Conservation (phyloP, 805 yeast species). For the Candida pini region DNA sequence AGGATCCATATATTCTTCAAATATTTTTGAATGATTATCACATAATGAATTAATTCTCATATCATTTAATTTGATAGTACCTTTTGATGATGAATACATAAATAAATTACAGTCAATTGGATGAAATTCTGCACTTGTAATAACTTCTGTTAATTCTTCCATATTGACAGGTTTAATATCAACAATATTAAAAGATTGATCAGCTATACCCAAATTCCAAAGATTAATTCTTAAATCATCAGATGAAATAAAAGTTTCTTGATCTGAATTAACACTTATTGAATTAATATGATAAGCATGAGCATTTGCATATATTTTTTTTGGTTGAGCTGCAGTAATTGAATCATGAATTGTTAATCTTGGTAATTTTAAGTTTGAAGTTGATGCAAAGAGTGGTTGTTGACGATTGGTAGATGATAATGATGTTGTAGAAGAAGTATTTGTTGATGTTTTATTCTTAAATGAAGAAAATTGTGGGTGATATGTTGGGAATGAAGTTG, state of each 20-base stretch:
- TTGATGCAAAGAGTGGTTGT: conserved; percentile 17
- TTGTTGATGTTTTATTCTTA: neutral
- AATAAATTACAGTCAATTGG: conserved; percentile 88
- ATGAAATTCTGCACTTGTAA: conserved; percentile 94
- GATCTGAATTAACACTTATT: conserved; percentile 89
- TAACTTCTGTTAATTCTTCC: conserved; percentile 98
- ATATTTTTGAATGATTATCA: conserved; percentile 80
- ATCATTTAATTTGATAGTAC: conserved; percentile 91
- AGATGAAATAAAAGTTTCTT: conserved; percentile 87
- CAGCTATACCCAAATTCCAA: conserved; percentile 93
- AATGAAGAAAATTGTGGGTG: conserved; percentile 23
- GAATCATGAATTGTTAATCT: conserved; percentile 90
- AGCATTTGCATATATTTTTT: conserved; percentile 86
- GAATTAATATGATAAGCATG: conserved; percentile 98
- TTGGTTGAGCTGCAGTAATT: conserved; percentile 91
- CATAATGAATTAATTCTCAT: conserved; percentile 95
- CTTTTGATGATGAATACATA: conserved; percentile 93
- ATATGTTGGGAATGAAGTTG: conserved; percentile 8
- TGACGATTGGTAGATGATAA: conserved; percentile 1
- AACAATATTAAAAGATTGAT: conserved; percentile 93
- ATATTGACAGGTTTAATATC: conserved; percentile 96
- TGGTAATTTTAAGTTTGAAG: conserved; percentile 63
- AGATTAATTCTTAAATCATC: conserved; percentile 93
- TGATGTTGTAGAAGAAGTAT: neutral
- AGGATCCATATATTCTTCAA: conserved; percentile 92